Evolutionary conservation across 2,329 filamentous ascomycete species (phyloP), one percentile per base, ranked within the genome.

Genomic region (Sarocladium oryzae): DNA sequence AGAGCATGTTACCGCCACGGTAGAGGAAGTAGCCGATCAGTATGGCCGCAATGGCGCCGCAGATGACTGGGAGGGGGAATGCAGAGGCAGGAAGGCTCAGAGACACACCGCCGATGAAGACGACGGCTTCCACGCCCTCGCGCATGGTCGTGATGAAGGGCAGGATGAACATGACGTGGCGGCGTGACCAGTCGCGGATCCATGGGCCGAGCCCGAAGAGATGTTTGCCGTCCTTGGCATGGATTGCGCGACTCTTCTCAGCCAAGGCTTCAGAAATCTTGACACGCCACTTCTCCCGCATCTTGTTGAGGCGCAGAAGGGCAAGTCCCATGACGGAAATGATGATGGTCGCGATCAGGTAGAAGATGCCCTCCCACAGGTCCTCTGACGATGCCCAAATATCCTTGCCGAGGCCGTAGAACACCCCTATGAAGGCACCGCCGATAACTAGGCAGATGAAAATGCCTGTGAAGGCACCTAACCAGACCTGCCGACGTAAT

Each of bases 81-180:
- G 86, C 73, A 2, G 77, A 77, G 1, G 85, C 85, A 0, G 87
- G 85, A 4, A 83, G 69, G 1, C 81, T 78, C 24, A 91, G 76
- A 4, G 82, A 81, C 4, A 91, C 86, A 26, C 88, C 88, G 32
- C 85, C 85, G 43, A 91, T 81, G 66, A 89, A 91, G n/a, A 91
- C 76, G 13, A 91, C 81, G 1, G 84, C 86, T 61, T 91, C 88
- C 13, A 91, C 76, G 3, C 87, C 88, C 63, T 91, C 88, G 20
- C 88, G 74, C 16, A 91, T 69, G 5, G 89, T 84, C 0, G 88
- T 92, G 61, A 92, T 77, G 65, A 91, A 89, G 0, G 88, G 88
- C 37, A 92, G 72, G 37, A 88, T 65, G 62, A 90, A 89, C 79
- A 91, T 85, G 54, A 82, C 81, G 60, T 91, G 88, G 63, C 85